These are phyloP conservation scores for Aspergillus pseudoviridinutans DNA, from an alignment of 2,329 filamentous ascomycete species.

Conservation along the genomic window DNA sequence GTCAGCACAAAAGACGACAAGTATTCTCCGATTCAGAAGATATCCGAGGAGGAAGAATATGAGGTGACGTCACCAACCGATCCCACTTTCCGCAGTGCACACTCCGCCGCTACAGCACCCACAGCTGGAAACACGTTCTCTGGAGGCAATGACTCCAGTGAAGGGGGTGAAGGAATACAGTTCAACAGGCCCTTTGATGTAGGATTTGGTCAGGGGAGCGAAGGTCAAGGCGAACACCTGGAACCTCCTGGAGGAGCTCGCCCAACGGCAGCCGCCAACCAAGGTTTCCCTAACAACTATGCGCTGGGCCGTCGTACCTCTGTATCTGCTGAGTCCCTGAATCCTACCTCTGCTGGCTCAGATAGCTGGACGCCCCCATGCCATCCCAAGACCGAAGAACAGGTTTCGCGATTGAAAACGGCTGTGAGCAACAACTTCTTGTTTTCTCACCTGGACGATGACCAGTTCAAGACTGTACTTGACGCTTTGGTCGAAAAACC, in stretches of 20 bases:
- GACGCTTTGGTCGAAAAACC: constrained; percentile 91
- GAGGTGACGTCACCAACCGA: constrained; percentile 75
- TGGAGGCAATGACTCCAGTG: constrained; percentile 22
- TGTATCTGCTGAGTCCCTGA: constrained; percentile 93
- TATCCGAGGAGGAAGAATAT: constrained; percentile 77
- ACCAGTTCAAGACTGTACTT: constrained; percentile 81
- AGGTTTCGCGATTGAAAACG: constrained; percentile 70
- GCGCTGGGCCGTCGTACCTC: constrained; percentile 91
- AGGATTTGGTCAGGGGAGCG: constrained; percentile 15
- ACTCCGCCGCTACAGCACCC: constrained; percentile 21
- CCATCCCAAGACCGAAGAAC: constrained; percentile 78
- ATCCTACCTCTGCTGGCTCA: constrained; percentile 75
- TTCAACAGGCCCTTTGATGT: constrained; percentile 34
- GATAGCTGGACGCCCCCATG: constrained; percentile 88
- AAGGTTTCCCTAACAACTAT: constrained; percentile 75
- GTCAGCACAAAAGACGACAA: constrained; percentile 66
- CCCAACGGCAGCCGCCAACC: constrained; percentile 22
- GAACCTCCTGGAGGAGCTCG: constrained; percentile 22
- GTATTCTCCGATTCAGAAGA: constrained; percentile 54
- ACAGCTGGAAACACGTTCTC: constrained; percentile 44
- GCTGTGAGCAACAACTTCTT: constrained; percentile 89
- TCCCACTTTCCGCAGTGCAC: constrained; percentile 50
- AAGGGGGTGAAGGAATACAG: constrained; percentile 22
- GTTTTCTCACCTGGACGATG: constrained; percentile 91
- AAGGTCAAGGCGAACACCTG: constrained; percentile 18